Percentiles rank a stretch among this genome's conserved stretches.
phyloP scores from a whole-genome alignment of 768 basidiomycete species.

The Termitomyces sp. region DNA sequence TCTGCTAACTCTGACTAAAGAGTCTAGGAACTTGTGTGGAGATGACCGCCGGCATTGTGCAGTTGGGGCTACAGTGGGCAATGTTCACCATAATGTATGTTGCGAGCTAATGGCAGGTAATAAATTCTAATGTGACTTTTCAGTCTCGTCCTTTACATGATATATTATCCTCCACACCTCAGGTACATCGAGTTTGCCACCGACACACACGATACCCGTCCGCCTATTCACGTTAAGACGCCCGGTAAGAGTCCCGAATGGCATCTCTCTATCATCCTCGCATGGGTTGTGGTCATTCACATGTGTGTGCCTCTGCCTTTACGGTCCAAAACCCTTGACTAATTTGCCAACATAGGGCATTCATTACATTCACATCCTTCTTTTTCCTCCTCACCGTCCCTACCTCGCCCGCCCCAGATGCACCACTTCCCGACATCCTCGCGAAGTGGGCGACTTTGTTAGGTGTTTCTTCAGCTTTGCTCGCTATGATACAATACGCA shows the following conservation, averaged over 20 bases:
- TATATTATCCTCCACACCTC: conserved; percentile 84
- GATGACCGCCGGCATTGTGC: conserved; percentile 74
- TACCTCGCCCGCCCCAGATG: conserved; percentile 32
- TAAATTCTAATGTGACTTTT: background rate
- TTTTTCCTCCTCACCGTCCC: conserved; percentile 47
- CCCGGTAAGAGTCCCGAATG: conserved; percentile 61
- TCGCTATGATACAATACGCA: conserved; percentile 82
- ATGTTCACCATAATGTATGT: conserved; percentile 81
- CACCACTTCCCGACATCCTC: conserved; percentile 27
- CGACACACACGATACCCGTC: conserved; percentile 33
- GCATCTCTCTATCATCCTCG: conserved; percentile 70
- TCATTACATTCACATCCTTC: conserved; percentile 57
- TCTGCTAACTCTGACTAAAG: conserved; percentile 29
- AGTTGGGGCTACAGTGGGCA: conserved; percentile 80
- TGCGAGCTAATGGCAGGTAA: background rate
- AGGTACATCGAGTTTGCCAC: conserved; percentile 49
- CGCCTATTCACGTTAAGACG: conserved; percentile 37
- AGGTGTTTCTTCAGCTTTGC: conserved; percentile 72
- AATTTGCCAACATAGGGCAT: conserved; percentile 30
- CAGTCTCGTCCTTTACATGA: conserved; percentile 86
- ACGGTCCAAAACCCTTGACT: background rate
- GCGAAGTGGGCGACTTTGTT: conserved; percentile 78
- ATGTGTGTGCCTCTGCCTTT: conserved; percentile 46
- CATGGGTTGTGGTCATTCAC: conserved; percentile 67
- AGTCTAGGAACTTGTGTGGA: conserved; percentile 69